phyloP scores from a whole-genome alignment of 2,329 filamentous ascomycete genomes.

The Knufia fluminis region DNA sequence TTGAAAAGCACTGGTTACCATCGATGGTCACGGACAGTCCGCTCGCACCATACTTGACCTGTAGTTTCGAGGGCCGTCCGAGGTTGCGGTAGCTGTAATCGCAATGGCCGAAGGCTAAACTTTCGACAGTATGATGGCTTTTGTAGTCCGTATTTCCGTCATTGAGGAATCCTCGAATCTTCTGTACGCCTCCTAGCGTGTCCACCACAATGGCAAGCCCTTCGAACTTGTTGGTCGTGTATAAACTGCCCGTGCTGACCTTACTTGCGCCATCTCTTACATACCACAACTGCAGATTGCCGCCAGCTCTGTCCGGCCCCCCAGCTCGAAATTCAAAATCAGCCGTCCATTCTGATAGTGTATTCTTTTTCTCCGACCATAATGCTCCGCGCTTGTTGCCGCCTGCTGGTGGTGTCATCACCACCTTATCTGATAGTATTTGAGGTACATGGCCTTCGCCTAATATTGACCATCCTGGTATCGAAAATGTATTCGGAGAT shows the following conservation, averaged over 20 bases:
- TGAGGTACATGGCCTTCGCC: slow-evolving; percentile 49
- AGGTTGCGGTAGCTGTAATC: slow-evolving; percentile 84
- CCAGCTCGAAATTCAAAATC: slow-evolving; percentile 82
- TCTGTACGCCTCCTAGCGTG: slow-evolving; percentile 64
- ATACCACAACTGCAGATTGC: slow-evolving; percentile 93
- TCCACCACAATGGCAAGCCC: slow-evolving; percentile 84
- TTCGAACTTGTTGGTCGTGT: slow-evolving; percentile 76
- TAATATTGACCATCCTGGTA: slow-evolving; percentile 48
- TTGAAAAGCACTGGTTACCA: slow-evolving; percentile 62
- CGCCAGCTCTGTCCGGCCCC: slow-evolving; percentile 73
- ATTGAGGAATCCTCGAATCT: slow-evolving; percentile 87
- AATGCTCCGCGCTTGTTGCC: slow-evolving; percentile 76
- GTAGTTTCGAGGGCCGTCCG: slow-evolving; percentile 70
- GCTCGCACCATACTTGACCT: slow-evolving; percentile 53
- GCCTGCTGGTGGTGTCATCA: slow-evolving; percentile 80
- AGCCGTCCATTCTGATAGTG: slow-evolving; percentile 59
- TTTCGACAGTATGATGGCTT: slow-evolving; percentile 66
- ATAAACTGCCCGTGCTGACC: slow-evolving; percentile 67
- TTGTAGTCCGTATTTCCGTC: slow-evolving; percentile 77
- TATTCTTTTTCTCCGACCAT: slow-evolving; percentile 59
- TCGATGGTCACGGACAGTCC: slow-evolving; percentile 74
- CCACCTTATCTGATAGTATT: slow-evolving; percentile 75
- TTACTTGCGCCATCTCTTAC: slow-evolving; percentile 56
- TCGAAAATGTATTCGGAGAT: slow-evolving; percentile 43
- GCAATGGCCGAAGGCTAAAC: slow-evolving; percentile 87